Evolutionary conservation across 345 rosid species (phyloP).

Genomic region (Anastatica hierochuntica): DNA sequence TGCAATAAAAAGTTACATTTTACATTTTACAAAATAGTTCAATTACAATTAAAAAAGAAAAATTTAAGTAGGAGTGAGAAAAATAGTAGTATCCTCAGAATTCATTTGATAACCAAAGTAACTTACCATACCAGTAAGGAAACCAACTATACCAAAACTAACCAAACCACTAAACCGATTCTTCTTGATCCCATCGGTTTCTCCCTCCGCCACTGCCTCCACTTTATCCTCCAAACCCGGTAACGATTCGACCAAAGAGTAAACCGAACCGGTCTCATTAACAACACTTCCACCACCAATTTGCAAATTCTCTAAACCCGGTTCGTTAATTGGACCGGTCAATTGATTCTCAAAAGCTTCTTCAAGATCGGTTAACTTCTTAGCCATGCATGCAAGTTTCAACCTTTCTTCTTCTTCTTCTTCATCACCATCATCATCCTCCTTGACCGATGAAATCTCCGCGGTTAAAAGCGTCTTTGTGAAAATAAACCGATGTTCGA

Average conservation of each 20-base stretch:
- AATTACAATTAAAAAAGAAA: no score
- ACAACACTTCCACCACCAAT: not conserved
- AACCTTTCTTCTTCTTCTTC: not conserved
- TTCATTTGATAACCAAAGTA: no score
- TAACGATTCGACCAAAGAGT: not conserved
- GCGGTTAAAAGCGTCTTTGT: slow-evolving; percentile 11
- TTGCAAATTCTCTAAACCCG: not conserved
- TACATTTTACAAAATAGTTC: no score
- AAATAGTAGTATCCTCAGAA: no score
- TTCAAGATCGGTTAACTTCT: slow-evolving; percentile 4
- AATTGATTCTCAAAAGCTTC: not conserved
- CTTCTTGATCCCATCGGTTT: no score
- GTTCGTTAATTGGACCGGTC: not conserved
- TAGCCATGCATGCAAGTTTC: slow-evolving; percentile 16
- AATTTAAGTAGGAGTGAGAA: no score
- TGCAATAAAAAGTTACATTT: no score
- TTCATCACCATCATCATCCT: not conserved
- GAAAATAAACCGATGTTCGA: slow-evolving; percentile 8
- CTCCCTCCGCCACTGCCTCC: no score
- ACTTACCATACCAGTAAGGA: no score
- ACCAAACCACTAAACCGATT: no score
- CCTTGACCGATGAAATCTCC: slow-evolving; percentile 12
- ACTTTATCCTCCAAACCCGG: no score
- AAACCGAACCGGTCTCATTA: slow-evolving; percentile 6
- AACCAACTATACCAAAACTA: no score